phyloP scores from a whole-genome alignment of 2,329 filamentous ascomycete species.

The Polychaeton citri region DNA sequence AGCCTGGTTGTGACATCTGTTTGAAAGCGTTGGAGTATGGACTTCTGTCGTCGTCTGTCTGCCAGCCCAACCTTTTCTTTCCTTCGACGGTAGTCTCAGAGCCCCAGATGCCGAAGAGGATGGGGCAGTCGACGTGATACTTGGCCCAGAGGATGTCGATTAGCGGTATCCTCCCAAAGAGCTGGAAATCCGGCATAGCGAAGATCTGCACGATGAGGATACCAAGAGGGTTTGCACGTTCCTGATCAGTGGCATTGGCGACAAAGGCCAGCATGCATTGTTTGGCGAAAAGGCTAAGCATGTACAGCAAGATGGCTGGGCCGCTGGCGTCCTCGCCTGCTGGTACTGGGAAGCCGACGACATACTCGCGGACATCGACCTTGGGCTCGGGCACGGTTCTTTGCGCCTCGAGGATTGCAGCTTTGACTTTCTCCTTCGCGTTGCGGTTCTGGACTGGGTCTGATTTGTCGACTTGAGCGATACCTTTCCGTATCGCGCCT shows the following conservation, averaged over 20 bases:
- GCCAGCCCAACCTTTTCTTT: slow-evolving; percentile 60
- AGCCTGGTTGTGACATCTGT: slow-evolving; percentile 3
- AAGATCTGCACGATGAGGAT: slow-evolving; percentile 64
- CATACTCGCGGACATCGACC: slow-evolving; percentile 19
- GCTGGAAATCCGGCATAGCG: slow-evolving; percentile 52
- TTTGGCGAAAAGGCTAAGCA: slow-evolving; percentile 66
- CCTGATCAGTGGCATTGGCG: slow-evolving; percentile 25
- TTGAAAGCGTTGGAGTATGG: slow-evolving; percentile 1
- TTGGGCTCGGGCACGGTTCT: slow-evolving; percentile 9
- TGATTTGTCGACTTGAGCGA: slow-evolving; percentile 55
- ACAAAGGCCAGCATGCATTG: slow-evolving; percentile 50
- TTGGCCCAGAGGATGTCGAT: slow-evolving; percentile 83
- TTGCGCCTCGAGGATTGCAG: slow-evolving; percentile 33
- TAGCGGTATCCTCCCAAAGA: slow-evolving; percentile 42
- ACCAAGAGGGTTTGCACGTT: slow-evolving; percentile 61
- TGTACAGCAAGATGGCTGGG: slow-evolving; percentile 47
- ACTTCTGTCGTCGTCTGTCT: slow-evolving; percentile 26
- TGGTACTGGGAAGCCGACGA: slow-evolving; percentile 28
- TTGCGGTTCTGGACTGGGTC: slow-evolving; percentile 49
- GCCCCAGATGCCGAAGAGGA: slow-evolving; percentile 72
- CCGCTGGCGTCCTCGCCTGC: slow-evolving; percentile 25
- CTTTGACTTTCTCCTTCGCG: slow-evolving; percentile 41
- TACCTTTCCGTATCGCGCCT: slow-evolving; percentile 53
- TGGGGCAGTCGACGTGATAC: slow-evolving; percentile 65
- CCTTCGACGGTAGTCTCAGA: slow-evolving; percentile 60